Conservation (phyloP, 257 asterid species). For the Solanum megistacrolobum region DNA sequence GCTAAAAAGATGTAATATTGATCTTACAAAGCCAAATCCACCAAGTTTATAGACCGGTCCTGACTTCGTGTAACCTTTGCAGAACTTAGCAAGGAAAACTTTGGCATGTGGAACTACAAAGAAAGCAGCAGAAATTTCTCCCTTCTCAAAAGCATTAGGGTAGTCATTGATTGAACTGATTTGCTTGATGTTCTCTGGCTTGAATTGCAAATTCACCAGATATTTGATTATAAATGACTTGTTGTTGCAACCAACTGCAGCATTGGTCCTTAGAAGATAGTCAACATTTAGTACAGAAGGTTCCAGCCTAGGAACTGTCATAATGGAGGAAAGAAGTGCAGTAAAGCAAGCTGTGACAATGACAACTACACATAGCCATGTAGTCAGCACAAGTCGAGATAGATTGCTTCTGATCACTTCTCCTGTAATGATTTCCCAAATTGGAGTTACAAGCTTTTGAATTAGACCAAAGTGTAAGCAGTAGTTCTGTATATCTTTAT, state of each 20-base stretch:
- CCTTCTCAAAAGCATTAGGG: constrained; percentile 29
- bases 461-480: neutral
- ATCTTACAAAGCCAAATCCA: constrained; percentile 65
- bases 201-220: constrained; percentile 25
- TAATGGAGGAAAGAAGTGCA: constrained; percentile 45
- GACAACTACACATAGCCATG: constrained; percentile 37
- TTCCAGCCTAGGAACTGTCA: constrained; percentile 46
- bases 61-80: constrained; percentile 37
- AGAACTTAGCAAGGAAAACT: constrained; percentile 41
- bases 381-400: constrained; percentile 40
- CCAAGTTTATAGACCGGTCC: constrained; percentile 48
- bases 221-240: constrained; percentile 35
- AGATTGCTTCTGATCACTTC: constrained; percentile 27
- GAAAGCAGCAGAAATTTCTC: constrained; percentile 58
- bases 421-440: constrained; percentile 20
- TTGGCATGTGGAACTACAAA: constrained; percentile 48
- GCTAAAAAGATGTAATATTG: neutral
- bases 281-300: constrained; percentile 33
- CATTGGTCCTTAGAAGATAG: constrained; percentile 26
- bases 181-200: constrained; percentile 16
- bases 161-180: constrained; percentile 25
- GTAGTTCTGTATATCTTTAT: neutral
- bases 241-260: constrained; percentile 42
- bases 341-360: constrained; percentile 45
- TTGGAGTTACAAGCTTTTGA: neutral